Evolutionary conservation across 257 asterid genomes (phyloP), one percentile per base, ranked within the genome.

Genomic region (Oldenlandia corymbosa): DNA sequence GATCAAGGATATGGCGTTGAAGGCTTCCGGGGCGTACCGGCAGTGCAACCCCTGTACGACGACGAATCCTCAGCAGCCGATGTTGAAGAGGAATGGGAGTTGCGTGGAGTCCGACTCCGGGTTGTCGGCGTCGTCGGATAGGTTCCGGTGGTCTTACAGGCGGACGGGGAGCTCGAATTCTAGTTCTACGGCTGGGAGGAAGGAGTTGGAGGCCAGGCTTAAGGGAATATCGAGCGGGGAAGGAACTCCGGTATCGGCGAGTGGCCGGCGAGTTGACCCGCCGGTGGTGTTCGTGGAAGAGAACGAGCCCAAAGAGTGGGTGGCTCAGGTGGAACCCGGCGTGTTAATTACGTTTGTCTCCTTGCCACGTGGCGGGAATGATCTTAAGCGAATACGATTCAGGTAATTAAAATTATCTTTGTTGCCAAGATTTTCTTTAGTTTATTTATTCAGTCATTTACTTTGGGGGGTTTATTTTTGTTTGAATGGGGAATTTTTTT

Each of bases 241-340:
- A 64, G 88, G 85, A 7, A 88, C 95, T 60, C 98, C 98, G 53
- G 68, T 62, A 54, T 91, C 96, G 70, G 93, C 93, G 34, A 92
- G 97, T 68, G 93, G 95, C n/a, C 90, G 98, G 69, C 82, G 98
- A 56, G 83, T 75, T 50, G 95, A 86, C 49, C 86, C 95, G 71
- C 86, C 95, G 71, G 81, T 87, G 11, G 92, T 88, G 68, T 87
- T 91, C 73, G 89, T 85, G 46, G 97, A 91, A 78, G 98, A 88
- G 83, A 85, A 65, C 73, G 97, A 87, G 79, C 95, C 95, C 1
- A 88, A 89, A 71, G 99, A 92, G 85, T 88, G 99, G 99, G 99
- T 92, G 67, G 97, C 97, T 30, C 99, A 92, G 74, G 97, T 92
- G 67, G 99, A 92, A 69, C 90, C 97, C 67, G 99, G 99, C 9